Base-by-base conservation (phyloP, 2,329 filamentous ascomycete genomes). In the Paraconiothyrium brasiliense region DNA sequence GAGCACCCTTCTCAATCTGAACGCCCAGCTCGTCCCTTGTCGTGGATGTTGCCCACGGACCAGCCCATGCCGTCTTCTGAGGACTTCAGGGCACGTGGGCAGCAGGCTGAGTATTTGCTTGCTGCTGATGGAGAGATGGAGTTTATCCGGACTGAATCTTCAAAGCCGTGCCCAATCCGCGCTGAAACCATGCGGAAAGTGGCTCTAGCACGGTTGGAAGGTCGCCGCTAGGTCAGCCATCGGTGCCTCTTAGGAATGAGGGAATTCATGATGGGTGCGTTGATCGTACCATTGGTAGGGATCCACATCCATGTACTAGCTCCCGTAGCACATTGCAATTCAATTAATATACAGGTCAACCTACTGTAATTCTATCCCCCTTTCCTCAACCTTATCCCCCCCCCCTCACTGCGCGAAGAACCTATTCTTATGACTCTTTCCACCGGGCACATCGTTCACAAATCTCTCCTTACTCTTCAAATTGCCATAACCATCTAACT, bases 361-460 rank as follows among this genome's bases (percentile, higher is more conserved):
- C n/a, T n/a, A n/a, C n/a, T n/a, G n/a, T n/a, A n/a, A n/a, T n/a
- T n/a, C n/a, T n/a, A n/a, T n/a, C n/a, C n/a, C n/a, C n/a, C n/a
- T n/a, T n/a, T n/a, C n/a, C n/a, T n/a, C n/a, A n/a, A n/a, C n/a
- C n/a, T n/a, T n/a, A n/a, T n/a, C n/a, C n/a, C n/a, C n/a, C n/a
- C n/a, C n/a, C n/a, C 30, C 30, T 51, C 48, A 51, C 48, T 51
- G 48, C 5, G 48, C 48, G n/a, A 51, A 37, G 22, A 51, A 51
- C 48, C 48, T 30, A 22, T 51, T 51, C 10, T 32, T 34, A 4
- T 51, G 48, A 32, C 48, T 51, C 32, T 22, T 34, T 9, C 48
- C 48, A 1, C 48, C 48, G 1, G 48, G 48, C 14, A 51, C 48
- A 51, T 51, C 48, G 13, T 51, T 51, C 5, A 51, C 48, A 37